Evolutionary conservation across 2,329 filamentous ascomycete genomes (phyloP).

Genomic region (Cryoendolithus antarcticus): DNA sequence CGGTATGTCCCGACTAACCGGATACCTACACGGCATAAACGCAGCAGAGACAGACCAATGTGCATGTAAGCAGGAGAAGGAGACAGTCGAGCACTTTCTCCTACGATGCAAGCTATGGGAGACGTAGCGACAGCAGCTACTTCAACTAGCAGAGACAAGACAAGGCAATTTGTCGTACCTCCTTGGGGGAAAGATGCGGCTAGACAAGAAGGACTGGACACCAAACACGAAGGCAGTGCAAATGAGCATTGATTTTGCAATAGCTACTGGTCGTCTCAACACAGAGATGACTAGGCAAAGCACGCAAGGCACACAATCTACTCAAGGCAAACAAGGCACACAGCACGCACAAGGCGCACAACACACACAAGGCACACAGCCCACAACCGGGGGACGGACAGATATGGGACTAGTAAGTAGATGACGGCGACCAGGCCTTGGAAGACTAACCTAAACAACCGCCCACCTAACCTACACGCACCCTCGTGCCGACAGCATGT

Average conservation of each 20-base stretch:
- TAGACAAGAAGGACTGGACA: conserved; percentile 1
- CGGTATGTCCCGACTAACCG: conserved; percentile 1
- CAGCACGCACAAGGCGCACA: too few relatives aligned
- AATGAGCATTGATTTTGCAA: neutral
- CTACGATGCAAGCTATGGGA: neutral
- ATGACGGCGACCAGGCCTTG: too few relatives aligned
- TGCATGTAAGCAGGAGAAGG: conserved; percentile 1
- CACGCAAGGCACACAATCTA: too few relatives aligned
- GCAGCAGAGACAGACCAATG: conserved; percentile 1
- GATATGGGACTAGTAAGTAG: too few relatives aligned
- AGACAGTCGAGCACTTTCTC: conserved; percentile 1
- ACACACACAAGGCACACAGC: too few relatives aligned
- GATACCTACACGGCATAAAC: conserved; percentile 1
- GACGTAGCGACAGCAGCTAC: neutral
- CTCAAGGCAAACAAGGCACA: too few relatives aligned
- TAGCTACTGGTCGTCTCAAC: too few relatives aligned
- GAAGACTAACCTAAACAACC: too few relatives aligned
- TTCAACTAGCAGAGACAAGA: neutral
- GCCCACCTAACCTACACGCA: too few relatives aligned
- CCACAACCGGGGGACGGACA: too few relatives aligned
- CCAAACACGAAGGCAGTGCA: conserved; percentile 2
- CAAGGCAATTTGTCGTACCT: neutral
- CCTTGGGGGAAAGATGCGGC: conserved; percentile 1
- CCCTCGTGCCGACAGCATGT: too few relatives aligned
- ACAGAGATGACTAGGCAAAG: too few relatives aligned